Evolutionary conservation across 2,329 filamentous ascomycete species (phyloP), one percentile per base, ranked within the genome.

Genomic region (Phaeosphaeriaceae sp.): DNA sequence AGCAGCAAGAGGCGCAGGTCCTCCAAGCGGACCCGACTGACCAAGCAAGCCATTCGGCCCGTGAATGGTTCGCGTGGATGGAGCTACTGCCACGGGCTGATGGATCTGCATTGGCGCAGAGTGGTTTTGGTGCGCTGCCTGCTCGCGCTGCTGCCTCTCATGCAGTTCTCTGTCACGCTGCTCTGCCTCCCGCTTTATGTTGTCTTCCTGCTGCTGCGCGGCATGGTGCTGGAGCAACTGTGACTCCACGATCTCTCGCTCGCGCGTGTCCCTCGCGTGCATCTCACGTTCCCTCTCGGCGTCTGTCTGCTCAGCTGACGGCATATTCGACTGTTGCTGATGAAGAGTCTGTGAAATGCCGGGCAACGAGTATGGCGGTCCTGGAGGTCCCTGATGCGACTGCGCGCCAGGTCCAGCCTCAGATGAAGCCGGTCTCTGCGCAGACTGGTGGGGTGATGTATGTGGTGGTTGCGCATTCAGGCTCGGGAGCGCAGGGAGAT

Each of bases 51-150:
- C 94, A 66, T 95, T 94, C 1, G 94, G 94, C 47, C 93, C 96
- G 75, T 97, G 94, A 56, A 97, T 96, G 52, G 92, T 90, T 63
- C 56, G 90, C 81, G 62, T 92, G 83, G 78, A 93, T 84, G 73
- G 93, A 88, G 80, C 80, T 2, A 84, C 80, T 61, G 94, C 94
- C 58, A 97, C 93, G 5, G 94, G 94, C 77, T 98, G 94, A 78
- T 98, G 94, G 69, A 98, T 89, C 54, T 93, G 92, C 54, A 97
- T 91, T 2, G 93, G 92, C 56, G 90, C 92, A 41, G 91, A 89
- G 73, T 91, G 93, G 79, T 90, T 95, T 77, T 97, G 93, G 73
- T 95, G 92, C 24, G 91, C 86, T 51, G 86, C 85, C 67, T 89
- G 89, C 64, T 91, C 88, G 65, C 86, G 80, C 57, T 86, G 84